These are phyloP conservation scores for Collariella sp. DNA, from an alignment of 495 filamentous ascomycete genomes.

Conservation along the genomic window DNA sequence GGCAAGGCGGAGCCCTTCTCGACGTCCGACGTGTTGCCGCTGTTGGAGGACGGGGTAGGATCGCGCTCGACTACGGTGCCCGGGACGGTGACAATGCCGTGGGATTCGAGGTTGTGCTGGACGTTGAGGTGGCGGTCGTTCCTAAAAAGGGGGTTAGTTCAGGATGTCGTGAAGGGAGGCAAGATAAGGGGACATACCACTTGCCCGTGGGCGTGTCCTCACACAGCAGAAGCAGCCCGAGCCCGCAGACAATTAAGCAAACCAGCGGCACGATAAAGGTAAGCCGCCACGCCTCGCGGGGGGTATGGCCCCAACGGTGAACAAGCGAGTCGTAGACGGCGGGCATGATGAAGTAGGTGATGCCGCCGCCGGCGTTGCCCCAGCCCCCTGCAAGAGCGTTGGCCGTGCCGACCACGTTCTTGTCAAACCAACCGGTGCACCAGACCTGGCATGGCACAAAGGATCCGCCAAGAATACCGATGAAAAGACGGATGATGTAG, in stretches of 20 bases:
- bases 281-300: slow-evolving; percentile 73
- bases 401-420: slow-evolving; percentile 85
- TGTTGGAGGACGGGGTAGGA: slow-evolving; percentile 3
- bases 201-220: slow-evolving; percentile 79
- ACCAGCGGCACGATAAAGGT: slow-evolving; percentile 78
- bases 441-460: slow-evolving; percentile 97
- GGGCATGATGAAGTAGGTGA: slow-evolving; percentile 88
- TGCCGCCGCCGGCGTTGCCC: slow-evolving; percentile 87
- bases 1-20: background rate
- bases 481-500: slow-evolving; percentile 76
- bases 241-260: slow-evolving; percentile 55
- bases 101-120: slow-evolving; percentile 7
- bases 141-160: background rate
- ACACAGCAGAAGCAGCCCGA: slow-evolving; percentile 63
- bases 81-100: slow-evolving; percentile 39
- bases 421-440: slow-evolving; percentile 93
- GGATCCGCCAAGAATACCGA: slow-evolving; percentile 81
- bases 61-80: slow-evolving; percentile 50
- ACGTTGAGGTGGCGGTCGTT: slow-evolving; percentile 9
- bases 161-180: background rate
- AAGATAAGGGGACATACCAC: slow-evolving; percentile 35
- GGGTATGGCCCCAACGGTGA: slow-evolving; percentile 41
- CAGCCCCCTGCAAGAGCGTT: slow-evolving; percentile 80
- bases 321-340: slow-evolving; percentile 82
- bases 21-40: background rate